Evolutionary conservation across 2,329 filamentous ascomycete species (phyloP).

Genomic region (Alternaria panax): DNA sequence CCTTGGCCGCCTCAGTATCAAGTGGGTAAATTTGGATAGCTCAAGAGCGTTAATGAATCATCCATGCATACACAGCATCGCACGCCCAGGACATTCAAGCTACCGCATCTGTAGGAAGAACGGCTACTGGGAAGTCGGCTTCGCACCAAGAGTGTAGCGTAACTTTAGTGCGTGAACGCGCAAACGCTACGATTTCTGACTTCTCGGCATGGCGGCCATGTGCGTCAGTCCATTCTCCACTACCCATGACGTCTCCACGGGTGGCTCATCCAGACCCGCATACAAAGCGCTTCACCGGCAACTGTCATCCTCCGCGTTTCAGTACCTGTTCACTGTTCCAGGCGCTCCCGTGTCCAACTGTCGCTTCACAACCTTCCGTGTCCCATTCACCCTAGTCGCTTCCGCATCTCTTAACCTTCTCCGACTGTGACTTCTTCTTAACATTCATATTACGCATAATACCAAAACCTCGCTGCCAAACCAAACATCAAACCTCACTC

Average conservation of each 20-base stretch:
- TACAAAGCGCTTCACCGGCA: constrained; percentile 34
- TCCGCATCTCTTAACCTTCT: neutral
- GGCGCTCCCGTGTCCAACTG: neutral
- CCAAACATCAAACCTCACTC: neutral
- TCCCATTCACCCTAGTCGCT: constrained; percentile 5
- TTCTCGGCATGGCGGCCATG: constrained; percentile 17
- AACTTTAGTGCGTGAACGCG: constrained; percentile 25
- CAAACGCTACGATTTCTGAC: constrained; percentile 25
- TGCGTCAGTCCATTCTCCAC: constrained; percentile 24
- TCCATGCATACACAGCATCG: neutral
- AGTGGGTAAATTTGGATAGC: neutral
- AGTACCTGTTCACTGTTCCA: constrained; percentile 13
- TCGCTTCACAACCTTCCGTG: constrained; percentile 7
- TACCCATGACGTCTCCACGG: constrained; percentile 27
- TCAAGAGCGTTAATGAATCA: neutral
- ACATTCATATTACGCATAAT: constrained; percentile 5
- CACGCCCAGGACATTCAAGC: neutral
- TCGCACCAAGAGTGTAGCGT: constrained; percentile 13
- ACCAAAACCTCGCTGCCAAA: neutral
- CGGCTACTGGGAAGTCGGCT: constrained; percentile 3
- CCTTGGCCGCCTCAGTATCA: constrained; percentile 5
- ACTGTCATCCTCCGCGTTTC: constrained; percentile 21
- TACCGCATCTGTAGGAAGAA: neutral
- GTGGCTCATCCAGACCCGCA: constrained; percentile 20
- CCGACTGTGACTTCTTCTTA: neutral